Evolutionary conservation across 202 grass and related monocot species (phyloP), one percentile per base, ranked within the genome.

Genomic region (Schoenoplectus triqueter): DNA sequence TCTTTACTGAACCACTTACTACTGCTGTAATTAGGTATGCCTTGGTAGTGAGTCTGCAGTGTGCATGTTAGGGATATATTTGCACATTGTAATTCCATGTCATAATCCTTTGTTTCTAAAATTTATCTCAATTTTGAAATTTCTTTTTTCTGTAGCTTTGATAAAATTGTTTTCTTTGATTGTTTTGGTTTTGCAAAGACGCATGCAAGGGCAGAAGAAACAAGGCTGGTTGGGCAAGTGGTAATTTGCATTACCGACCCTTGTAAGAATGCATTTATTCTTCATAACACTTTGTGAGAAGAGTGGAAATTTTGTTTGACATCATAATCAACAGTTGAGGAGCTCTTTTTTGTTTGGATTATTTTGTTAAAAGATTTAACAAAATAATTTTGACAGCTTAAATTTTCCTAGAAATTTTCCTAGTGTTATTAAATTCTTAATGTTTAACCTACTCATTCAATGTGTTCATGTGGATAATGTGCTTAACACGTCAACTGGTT

Each of bases 171-270:
- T 15, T 67, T 72, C 21, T 80, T 76, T 61, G 44, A 48, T 39
- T 66, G 59, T 62, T 46, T 11, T 79, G 49, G 15, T 8, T 74
- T 84, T 62, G 85, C 48, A 60, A 85, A 99, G 96, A 87, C 88
- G 91, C 73, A 69, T 92, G 86, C 84, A 94, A 70, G 93, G 90
- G 85, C 91, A 99, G 69, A 98, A 93, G 61, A 92, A 92, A 81
- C 86, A 89, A 18, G 86, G 91, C 41, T 89, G 88, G 55, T 59
- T 94, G 75, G 93, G 96, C 86, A 76, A 87, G 71, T 85, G 91
- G 78, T 92, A 82, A 95, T 84, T 54, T 72, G 20, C 69, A 60
- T 78, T 6, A 73, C 77, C n/a, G 72, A 42, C 75, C 44, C 68
- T 62, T 70, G 65, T 64, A 49, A 73, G 81, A 89, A 45, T 66